phyloP scores from a whole-genome alignment of 139 green algal species.

The Desmodesmus armatus region DNA sequence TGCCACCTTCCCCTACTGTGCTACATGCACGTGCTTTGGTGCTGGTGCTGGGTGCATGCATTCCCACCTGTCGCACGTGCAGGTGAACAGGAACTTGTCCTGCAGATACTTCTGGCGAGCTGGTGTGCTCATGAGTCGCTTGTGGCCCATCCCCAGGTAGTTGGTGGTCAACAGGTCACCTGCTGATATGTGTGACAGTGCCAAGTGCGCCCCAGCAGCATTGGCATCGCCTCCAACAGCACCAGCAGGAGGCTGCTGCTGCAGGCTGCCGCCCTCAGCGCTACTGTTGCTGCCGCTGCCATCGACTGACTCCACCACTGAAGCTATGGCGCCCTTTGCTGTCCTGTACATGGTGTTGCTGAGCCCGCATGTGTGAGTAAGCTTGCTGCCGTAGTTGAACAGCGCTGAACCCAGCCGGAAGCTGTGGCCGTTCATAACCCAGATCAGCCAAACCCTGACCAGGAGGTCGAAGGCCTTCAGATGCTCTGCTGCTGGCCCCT shows the following conservation, averaged over 20 bases:
- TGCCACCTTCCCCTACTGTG: too few species aligned
- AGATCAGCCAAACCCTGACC: constrained; percentile 23
- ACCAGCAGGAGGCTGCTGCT: not conserved
- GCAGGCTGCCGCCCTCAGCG: not conserved
- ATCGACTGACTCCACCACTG: not conserved
- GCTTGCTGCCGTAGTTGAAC: constrained; percentile 30
- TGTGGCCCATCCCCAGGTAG: constrained; percentile 33
- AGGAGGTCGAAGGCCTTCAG: not conserved
- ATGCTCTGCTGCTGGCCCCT: not conserved
- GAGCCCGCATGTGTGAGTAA: constrained; percentile 21
- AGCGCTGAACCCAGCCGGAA: constrained; percentile 13
- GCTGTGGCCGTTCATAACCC: constrained; percentile 30
- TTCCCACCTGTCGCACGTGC: constrained; percentile 17
- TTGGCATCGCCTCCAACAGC: not conserved
- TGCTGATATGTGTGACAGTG: not conserved
- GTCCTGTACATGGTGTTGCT: constrained; percentile 16
- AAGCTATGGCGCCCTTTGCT: not conserved
- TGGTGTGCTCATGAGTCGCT: constrained; percentile 26
- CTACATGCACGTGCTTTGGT: not conserved
- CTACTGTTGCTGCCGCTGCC: not conserved
- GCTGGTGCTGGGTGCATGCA: not conserved
- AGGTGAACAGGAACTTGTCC: constrained; percentile 31
- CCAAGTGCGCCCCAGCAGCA: constrained; percentile 20
- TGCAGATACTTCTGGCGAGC: constrained; percentile 24
- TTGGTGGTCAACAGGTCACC: constrained; percentile 29